phyloP scores from a whole-genome alignment of 192 early-diverging fungal species.

The Coemansia furcata region DNA sequence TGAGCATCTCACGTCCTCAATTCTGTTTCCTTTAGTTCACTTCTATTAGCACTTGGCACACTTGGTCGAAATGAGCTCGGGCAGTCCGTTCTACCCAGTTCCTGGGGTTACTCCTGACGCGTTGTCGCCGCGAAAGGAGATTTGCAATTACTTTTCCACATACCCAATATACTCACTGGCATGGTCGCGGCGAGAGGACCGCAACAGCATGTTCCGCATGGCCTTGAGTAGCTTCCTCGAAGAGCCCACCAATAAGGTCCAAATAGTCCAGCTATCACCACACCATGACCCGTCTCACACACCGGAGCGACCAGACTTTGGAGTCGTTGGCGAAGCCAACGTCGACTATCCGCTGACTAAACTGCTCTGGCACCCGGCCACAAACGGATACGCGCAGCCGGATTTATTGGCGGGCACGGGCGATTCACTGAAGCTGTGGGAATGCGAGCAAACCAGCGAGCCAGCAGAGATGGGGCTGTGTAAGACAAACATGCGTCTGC shows the following conservation, averaged over 20 bases:
- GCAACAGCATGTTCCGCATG: conserved; percentile 64
- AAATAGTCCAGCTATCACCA: conserved; percentile 49
- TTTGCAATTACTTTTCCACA: conserved; percentile 76
- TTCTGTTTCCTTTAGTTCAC: neutral
- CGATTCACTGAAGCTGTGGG: conserved; percentile 89
- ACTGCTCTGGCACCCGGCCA: conserved; percentile 80
- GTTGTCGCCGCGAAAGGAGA: conserved; percentile 63
- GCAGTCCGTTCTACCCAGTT: conserved; percentile 40
- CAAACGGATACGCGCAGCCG: conserved; percentile 34
- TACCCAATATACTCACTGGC: conserved; percentile 87
- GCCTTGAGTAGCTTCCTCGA: conserved; percentile 81
- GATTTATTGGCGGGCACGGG: conserved; percentile 88
- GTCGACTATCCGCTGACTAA: conserved; percentile 91
- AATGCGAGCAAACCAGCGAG: conserved; percentile 60
- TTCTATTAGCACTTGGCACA: neutral
- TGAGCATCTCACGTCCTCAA: neutral
- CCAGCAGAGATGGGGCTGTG: conserved; percentile 31
- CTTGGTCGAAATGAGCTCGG: conserved; percentile 32
- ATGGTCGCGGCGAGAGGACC: conserved; percentile 67
- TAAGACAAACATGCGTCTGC: conserved; percentile 21
- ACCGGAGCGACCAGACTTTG: conserved; percentile 63
- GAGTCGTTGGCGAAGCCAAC: conserved; percentile 69
- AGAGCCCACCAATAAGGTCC: conserved; percentile 62
- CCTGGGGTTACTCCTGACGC: conserved; percentile 29
- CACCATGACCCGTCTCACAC: conserved; percentile 44